These are phyloP conservation scores for Leccinum fibrillosum DNA, from an alignment of 768 basidiomycete genomes.

Conservation along the genomic window DNA sequence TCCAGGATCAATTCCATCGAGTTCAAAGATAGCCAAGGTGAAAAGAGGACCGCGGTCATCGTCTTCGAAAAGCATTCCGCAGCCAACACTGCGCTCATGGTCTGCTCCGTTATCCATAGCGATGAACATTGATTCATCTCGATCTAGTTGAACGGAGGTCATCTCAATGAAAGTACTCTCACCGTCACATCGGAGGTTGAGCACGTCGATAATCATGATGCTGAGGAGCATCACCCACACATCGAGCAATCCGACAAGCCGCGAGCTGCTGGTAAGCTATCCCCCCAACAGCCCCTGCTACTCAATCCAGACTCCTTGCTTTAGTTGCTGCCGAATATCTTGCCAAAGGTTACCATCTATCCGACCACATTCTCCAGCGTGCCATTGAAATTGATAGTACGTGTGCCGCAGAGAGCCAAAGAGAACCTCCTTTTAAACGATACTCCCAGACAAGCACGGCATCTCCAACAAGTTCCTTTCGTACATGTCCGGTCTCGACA, in stretches of 20 bases:
- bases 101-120: conserved; percentile 20
- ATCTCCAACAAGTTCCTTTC: conserved; percentile 83
- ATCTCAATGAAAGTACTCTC: conserved; percentile 69
- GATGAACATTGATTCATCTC: background rate
- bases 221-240: conserved; percentile 35
- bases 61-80: conserved; percentile 82
- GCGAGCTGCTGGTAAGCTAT: conserved; percentile 66
- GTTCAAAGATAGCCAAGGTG: conserved; percentile 39
- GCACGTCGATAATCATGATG: conserved; percentile 52
- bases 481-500: conserved; percentile 75
- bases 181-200: conserved; percentile 66
- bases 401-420: conserved; percentile 4
- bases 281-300: background rate
- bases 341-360: conserved; percentile 81
- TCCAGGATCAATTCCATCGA: conserved; percentile 68
- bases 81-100: conserved; percentile 85
- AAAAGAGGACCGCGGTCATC: conserved; percentile 55
- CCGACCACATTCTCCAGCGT: conserved; percentile 71
- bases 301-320: conserved; percentile 1
- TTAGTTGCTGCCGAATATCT: conserved; percentile 91
- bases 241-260: conserved; percentile 91
- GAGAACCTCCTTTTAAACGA: background rate
- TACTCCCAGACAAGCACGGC: conserved; percentile 63
- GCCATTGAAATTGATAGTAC: conserved; percentile 79
- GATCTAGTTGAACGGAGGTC: conserved; percentile 64